These are phyloP conservation scores for Lachnellula occidentalis DNA, from an alignment of 2,329 filamentous ascomycete species.

Conservation along the genomic window DNA sequence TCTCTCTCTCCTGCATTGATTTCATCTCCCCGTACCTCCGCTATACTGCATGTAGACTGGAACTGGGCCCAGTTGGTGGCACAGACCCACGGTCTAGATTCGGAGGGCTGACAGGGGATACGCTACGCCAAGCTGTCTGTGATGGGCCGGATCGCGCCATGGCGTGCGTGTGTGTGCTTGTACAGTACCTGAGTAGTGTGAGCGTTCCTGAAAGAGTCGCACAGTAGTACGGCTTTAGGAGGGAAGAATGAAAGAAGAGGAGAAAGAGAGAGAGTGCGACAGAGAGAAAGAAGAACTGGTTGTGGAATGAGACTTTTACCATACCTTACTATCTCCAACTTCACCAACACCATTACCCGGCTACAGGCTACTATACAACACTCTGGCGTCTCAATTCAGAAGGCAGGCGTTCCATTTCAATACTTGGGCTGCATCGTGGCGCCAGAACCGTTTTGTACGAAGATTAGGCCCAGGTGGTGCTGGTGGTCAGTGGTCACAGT, in stretches of 20 bases:
- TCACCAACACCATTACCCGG: too few species aligned
- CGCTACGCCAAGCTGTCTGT: neutral
- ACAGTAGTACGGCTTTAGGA: neutral
- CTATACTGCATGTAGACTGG: neutral
- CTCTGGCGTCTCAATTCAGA: too few species aligned
- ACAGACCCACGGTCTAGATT: neutral
- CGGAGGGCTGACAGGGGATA: neutral
- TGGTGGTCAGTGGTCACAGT: neutral
- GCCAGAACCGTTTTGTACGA: neutral
- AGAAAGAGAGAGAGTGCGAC: neutral
- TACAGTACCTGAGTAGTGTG: too few species aligned
- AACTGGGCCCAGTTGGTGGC: neutral
- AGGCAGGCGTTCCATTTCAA: neutral
- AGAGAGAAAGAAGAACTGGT: too few species aligned
- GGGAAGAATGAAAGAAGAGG: neutral
- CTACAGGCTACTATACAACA: too few species aligned
- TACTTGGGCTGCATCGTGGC: neutral
- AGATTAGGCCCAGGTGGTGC: neutral
- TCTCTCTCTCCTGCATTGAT: too few species aligned
- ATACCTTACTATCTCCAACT: too few species aligned
- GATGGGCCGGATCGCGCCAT: neutral
- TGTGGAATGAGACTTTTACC: too few species aligned
- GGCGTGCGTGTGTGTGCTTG: neutral
- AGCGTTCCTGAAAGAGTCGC: neutral
- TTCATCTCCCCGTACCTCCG: neutral